These are phyloP conservation scores for Salix caprea DNA, from an alignment of 345 rosid species.

Conservation along the genomic window DNA sequence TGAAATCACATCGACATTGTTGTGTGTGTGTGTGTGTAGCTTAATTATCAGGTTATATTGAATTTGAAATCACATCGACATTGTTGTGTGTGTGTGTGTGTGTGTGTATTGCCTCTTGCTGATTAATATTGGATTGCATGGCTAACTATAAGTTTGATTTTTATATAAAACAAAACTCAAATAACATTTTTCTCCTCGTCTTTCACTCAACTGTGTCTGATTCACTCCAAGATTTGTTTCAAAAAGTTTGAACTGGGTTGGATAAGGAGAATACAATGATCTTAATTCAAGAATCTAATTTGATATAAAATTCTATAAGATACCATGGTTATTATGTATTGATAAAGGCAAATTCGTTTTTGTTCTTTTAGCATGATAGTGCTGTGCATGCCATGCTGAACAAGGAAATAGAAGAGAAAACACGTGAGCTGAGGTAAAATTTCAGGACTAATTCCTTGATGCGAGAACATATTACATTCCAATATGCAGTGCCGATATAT, in stretches of 20 bases:
- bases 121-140: too few species aligned
- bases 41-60: too few species aligned
- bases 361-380: conserved; percentile 26
- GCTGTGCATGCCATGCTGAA: conserved; percentile 13
- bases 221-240: neutral
- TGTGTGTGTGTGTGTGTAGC: too few species aligned
- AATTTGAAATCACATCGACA: too few species aligned
- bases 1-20: too few species aligned
- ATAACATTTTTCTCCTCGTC: too few species aligned
- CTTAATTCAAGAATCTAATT: neutral
- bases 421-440: conserved; percentile 36
- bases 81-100: too few species aligned
- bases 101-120: too few species aligned
- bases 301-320: neutral
- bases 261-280: too few species aligned
- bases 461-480: neutral
- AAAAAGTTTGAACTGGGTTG: neutral
- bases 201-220: too few species aligned
- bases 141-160: too few species aligned
- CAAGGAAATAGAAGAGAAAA: conserved; percentile 35
- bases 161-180: too few species aligned
- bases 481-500: neutral
- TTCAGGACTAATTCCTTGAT: neutral
- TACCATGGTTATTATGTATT: neutral
- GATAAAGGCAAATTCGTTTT: neutral